A percentile compares a stretch with the other conserved stretches of the same genome.
Conservation (phyloP, 2,329 filamentous ascomycete species). For the Apiospora sp. region DNA sequence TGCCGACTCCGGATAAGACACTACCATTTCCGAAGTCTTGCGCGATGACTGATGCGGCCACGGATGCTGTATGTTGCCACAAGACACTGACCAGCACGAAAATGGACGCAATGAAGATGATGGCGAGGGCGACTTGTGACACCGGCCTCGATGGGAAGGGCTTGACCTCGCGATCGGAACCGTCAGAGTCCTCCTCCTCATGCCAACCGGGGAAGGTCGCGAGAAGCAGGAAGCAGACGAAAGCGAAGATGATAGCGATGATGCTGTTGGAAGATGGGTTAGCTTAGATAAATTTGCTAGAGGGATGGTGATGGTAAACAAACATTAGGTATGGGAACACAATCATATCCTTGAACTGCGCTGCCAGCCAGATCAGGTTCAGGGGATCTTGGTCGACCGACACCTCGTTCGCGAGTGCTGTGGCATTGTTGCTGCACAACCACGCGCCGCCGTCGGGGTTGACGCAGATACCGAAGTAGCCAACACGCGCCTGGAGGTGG, state of each 20-base stretch:
- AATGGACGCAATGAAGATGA: conserved; percentile 82
- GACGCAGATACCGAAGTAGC: conserved; percentile 98
- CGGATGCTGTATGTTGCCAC: conserved; percentile 95
- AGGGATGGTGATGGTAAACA: conserved; percentile 46
- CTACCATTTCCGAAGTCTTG: conserved; percentile 47
- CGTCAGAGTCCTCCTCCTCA: conserved; percentile 82
- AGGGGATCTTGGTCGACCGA: conserved; percentile 92
- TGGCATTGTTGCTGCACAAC: conserved; percentile 97
- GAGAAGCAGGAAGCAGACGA: conserved; percentile 92
- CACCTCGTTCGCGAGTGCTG: conserved; percentile 87
- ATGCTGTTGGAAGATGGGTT: conserved; percentile 65
- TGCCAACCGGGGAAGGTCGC: conserved; percentile 98
- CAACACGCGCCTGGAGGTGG: conserved; percentile 87
- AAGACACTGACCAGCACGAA: conserved; percentile 79
- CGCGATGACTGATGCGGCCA: conserved; percentile 91
- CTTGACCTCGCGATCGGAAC: conserved; percentile 89
- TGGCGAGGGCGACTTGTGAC: conserved; percentile 89
- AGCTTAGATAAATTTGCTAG: not conserved
- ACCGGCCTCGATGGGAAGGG: conserved; percentile 92
- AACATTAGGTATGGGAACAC: conserved; percentile 97
- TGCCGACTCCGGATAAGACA: conserved; percentile 51
- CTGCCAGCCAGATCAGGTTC: conserved; percentile 96
- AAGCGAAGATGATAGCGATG: conserved; percentile 96
- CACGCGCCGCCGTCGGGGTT: conserved; percentile 89
- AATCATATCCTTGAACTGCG: conserved; percentile 97